A percentile compares a stretch with the other conserved stretches of the same genome.
phyloP scores from a whole-genome alignment of 345 rosid species.

The Sapria himalayana region DNA sequence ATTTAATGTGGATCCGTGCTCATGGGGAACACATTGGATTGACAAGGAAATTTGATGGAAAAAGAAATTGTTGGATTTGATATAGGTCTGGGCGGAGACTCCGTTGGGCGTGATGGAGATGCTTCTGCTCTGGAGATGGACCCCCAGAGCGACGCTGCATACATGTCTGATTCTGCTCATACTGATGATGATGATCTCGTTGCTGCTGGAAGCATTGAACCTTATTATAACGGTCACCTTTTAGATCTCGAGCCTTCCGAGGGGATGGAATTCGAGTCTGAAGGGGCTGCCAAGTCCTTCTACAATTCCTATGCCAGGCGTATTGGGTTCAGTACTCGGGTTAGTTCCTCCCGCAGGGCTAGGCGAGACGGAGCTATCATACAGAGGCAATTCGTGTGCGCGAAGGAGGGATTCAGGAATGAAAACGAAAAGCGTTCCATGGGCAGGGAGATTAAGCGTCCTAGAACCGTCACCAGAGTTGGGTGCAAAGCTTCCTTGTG shows the following conservation, averaged over 20 bases:
- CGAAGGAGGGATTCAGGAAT: constrained; percentile 46
- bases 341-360: constrained; percentile 43
- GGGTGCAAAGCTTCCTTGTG: constrained; percentile 43
- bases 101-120: constrained; percentile 12
- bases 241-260: constrained; percentile 38
- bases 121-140: constrained; percentile 18
- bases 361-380: constrained; percentile 48
- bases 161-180: constrained; percentile 11
- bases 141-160: constrained; percentile 20
- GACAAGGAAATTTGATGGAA: too few species aligned
- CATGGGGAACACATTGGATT: too few species aligned
- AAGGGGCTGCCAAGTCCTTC: constrained; percentile 47
- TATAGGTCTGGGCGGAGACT: constrained; percentile 19
- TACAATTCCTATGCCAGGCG: constrained; percentile 47
- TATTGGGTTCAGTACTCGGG: constrained; percentile 36
- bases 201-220: constrained; percentile 13
- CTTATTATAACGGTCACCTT: constrained; percentile 20
- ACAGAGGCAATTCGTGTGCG: constrained; percentile 47
- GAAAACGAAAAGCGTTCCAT: constrained; percentile 37
- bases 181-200: constrained; percentile 1
- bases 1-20: too few species aligned
- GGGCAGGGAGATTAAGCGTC: constrained; percentile 45
- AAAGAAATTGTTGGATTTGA: constrained; percentile 32
- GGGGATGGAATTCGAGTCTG: constrained; percentile 47
- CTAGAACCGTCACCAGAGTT: constrained; percentile 30